phyloP scores from a whole-genome alignment of 179 eudicot species.

The Sideroxylon spinosum region DNA sequence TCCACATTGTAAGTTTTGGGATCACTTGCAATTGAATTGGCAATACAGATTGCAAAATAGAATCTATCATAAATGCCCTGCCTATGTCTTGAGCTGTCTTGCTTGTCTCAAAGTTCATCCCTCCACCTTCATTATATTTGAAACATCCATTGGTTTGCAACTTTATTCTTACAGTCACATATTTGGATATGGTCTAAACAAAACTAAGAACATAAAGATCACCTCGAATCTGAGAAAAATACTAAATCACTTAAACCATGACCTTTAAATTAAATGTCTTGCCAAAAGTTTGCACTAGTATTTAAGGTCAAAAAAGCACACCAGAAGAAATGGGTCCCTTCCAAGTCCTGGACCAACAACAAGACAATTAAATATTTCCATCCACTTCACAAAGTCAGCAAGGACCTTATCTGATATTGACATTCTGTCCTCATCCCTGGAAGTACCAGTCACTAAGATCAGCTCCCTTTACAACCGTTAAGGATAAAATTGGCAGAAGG shows the following conservation, averaged over 20 bases:
- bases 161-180: not conserved
- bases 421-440: constrained; percentile 71
- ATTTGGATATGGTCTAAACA: not conserved
- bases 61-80: constrained; percentile 2
- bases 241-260: not conserved
- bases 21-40: not conserved
- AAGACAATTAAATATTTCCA: constrained; percentile 94
- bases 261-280: not conserved
- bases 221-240: not conserved
- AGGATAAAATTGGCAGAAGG: not conserved
- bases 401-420: constrained; percentile 51
- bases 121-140: not conserved
- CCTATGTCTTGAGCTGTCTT: not conserved
- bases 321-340: constrained; percentile 94
- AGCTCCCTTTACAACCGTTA: constrained; percentile 5
- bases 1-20: not conserved
- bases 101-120: constrained; percentile 6
- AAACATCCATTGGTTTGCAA: not conserved
- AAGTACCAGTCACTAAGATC: not conserved
- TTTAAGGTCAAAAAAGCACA: constrained; percentile 21
- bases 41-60: not conserved
- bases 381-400: constrained; percentile 80
- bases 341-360: constrained; percentile 99
- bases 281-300: not conserved
- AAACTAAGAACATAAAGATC: not conserved